Base-by-base conservation (phyloP, 306 rosid species). In the Quillaja saponaria region DNA sequence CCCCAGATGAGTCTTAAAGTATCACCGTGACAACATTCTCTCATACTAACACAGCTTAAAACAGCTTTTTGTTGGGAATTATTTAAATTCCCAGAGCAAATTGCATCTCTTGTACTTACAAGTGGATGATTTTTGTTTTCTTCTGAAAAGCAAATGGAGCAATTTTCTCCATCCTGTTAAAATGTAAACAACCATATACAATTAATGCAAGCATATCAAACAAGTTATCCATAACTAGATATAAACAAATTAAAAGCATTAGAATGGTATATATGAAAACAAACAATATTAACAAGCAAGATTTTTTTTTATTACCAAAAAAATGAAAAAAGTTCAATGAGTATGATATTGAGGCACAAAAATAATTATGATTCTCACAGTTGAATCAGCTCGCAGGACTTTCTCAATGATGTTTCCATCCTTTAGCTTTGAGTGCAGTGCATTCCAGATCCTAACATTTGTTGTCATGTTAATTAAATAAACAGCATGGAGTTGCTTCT, bases 1-100 rank as follows among this genome's bases (percentile, higher is more conserved):
- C 95, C 95, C 88, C 90, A 86, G 16, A 86, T 84, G 11, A 84
- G 75, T 52, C 80, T 73, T 18, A 82, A 34, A n/a, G 61, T 41
- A 25, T 62, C 63, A 15, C 19, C 15, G 15, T 77, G 82, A 11
- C 2, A 33, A 21, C 82, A 81, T 15, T 64, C 47, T 34, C 51
- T 72, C 55, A 58, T 52, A 5, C 49, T 33, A 4, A 84, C 71
- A 65, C 78, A 81, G 39, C 73, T 81, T 49, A 61, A 34, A 56
- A 87, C 67, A 0, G 81, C 86, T 3, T 34, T 49, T 63, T 61
- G 20, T 21, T 87, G 90, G 8, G 84, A 70, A 39, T 67, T 58
- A 68, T 87, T 80, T 17, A 84, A 75, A 58, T 80, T 76, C 0
- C 79, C 75, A 21, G 67, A 18, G 0, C 1, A 3, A 25, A 71